Conservation (phyloP, 129 eudicot species). For the Artemisia argyi region DNA sequence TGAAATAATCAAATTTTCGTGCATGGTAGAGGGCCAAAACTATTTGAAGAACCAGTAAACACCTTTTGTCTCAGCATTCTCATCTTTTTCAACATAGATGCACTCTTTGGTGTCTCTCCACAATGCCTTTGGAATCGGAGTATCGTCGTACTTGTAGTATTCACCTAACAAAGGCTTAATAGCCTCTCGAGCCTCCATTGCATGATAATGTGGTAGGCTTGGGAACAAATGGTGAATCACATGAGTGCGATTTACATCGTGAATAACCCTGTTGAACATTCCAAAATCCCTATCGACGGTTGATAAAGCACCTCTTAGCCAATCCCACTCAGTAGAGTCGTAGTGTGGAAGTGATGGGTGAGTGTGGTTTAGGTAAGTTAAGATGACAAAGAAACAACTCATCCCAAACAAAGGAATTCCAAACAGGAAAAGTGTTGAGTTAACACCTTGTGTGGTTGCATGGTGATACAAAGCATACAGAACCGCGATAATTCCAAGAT, state of each 20-base stretch:
- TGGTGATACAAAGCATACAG: background rate
- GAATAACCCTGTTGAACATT: conserved; percentile 21
- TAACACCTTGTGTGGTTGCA: too few species aligned
- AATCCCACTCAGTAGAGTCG: conserved; percentile 38
- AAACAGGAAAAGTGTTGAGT: too few species aligned
- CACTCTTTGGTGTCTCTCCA: conserved; percentile 38
- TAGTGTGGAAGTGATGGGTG: conserved; percentile 31
- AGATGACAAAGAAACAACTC: conserved; percentile 24
- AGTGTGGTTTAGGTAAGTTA: conserved; percentile 32
- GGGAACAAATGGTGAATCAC: conserved; percentile 37
- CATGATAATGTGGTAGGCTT: conserved; percentile 32
- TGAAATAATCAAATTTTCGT: too few species aligned
- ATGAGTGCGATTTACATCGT: conserved; percentile 26
- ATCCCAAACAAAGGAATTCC: background rate
- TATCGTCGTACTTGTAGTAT: conserved; percentile 30
- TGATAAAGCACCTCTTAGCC: conserved; percentile 36
- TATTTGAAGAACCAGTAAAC: conserved; percentile 27
- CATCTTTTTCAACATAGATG: conserved; percentile 34
- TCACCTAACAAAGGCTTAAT: conserved; percentile 32
- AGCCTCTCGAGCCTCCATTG: conserved; percentile 30
- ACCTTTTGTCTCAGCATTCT: conserved; percentile 20
- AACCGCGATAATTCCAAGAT: background rate
- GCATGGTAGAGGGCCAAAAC: background rate
- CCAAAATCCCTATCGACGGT: conserved; percentile 37
- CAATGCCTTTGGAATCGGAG: conserved; percentile 29